A percentile compares a stretch with the other conserved stretches of the same genome.
Conservation (phyloP, 1,284 basidiomycete genomes). For the Neonothopanus nambi region DNA sequence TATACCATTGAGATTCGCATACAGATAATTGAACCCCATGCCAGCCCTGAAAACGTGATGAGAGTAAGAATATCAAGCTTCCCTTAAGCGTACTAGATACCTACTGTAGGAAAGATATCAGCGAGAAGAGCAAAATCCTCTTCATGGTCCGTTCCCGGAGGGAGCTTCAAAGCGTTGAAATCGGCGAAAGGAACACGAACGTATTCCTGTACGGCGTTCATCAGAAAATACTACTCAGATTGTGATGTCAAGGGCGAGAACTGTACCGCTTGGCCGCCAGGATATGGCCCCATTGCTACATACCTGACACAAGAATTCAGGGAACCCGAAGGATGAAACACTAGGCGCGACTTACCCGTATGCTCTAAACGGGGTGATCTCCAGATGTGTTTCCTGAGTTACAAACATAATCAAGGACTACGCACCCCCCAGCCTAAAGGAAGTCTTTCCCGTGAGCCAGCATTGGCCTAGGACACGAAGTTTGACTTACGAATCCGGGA, state of each 20-base stretch:
- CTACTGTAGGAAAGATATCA: slow-evolving; percentile 54
- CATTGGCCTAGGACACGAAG: neutral
- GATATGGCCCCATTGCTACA: slow-evolving; percentile 53
- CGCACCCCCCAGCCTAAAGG: slow-evolving; percentile 41
- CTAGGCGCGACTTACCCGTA: slow-evolving; percentile 35
- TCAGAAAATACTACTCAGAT: neutral
- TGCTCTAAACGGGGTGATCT: slow-evolving; percentile 29
- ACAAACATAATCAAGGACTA: neutral
- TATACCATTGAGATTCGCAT: slow-evolving; percentile 12
- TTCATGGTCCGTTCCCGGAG: slow-evolving; percentile 51
- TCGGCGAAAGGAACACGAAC: slow-evolving; percentile 54
- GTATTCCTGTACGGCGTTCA: slow-evolving; percentile 38
- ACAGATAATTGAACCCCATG: slow-evolving; percentile 52
- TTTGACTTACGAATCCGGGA: slow-evolving; percentile 52
- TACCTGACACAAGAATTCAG: slow-evolving; percentile 31
- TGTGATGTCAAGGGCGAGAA: neutral
- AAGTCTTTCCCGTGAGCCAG: neutral
- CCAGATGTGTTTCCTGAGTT: neutral
- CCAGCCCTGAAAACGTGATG: slow-evolving; percentile 41
- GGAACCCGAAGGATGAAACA: neutral
- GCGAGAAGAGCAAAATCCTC: slow-evolving; percentile 56
- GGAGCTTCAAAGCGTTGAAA: slow-evolving; percentile 52
- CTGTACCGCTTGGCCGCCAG: slow-evolving; percentile 45
- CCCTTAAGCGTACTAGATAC: slow-evolving; percentile 12
- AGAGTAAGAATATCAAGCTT: neutral